Evolutionary conservation across 2,329 filamentous ascomycete genomes (phyloP), one percentile per base, ranked within the genome.

Genomic region (Rhexocercosporidium sp.): DNA sequence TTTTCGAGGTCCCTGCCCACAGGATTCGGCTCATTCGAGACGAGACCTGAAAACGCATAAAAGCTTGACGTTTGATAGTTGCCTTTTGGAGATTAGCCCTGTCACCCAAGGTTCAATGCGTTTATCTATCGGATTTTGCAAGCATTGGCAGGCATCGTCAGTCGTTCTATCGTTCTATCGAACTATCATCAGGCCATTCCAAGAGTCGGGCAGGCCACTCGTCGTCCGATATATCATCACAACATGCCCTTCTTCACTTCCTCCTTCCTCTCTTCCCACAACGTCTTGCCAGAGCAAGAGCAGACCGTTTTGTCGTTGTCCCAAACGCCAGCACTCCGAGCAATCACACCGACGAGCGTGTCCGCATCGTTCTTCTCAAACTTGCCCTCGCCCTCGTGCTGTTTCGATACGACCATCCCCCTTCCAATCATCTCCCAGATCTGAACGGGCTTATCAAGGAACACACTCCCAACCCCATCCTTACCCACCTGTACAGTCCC

Each of bases 241-340:
- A 96, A 82, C 93, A 99, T 98, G 2, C 96, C 96, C 81, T 93
- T 94, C 72, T 86, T 85, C 49, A 94, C 89, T 82, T 97, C 93
- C 76, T 97, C 94, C 80, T 90, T 90, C 74, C 96, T 88, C 84
- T 99, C 96, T 80, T 99, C 92, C 96, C 96, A 99, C 12, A 99
- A 88, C 65, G 94, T 98, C 88, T 98, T 98, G 3, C 96, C 96
- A 44, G 94, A 97, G 80, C 96, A 99, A 57, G 94, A 97, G 79
- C 96, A 99, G 6, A 99, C 95, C 54, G 92, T 97, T 86, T 98
- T 99, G 78, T 97, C 93, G 75, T 99, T 97, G 79, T 97, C 95
- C 96, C 96, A 99, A 69, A 97, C 91, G n/a, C 96, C 96, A 18
- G 96, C 95, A 79, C 94, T 97, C 77, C 96, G 86, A 59, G 96